These are phyloP conservation scores for Saitozyma sp. DNA, from an alignment of 768 basidiomycete genomes.

Conservation along the genomic window DNA sequence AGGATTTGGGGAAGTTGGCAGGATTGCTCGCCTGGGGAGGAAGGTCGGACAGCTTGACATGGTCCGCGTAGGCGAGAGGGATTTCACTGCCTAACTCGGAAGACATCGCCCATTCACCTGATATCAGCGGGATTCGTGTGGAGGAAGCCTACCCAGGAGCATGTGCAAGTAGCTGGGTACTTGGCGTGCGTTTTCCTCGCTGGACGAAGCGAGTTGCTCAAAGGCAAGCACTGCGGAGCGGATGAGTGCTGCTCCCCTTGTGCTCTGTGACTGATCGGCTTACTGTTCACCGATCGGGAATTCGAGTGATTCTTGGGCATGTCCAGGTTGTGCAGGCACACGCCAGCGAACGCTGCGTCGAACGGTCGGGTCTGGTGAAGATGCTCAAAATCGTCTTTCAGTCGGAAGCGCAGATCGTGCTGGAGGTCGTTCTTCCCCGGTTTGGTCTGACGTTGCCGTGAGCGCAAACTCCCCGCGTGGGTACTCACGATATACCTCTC, in stretches of 20 bases:
- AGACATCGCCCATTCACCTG: neutral
- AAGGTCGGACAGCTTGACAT: neutral
- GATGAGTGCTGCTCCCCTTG: neutral
- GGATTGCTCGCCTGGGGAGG: neutral
- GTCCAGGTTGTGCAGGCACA: neutral
- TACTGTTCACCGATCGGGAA: neutral
- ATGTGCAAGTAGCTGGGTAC: neutral
- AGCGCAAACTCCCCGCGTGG: neutral
- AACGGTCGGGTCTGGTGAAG: neutral
- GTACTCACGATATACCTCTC: neutral
- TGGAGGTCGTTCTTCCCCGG: neutral
- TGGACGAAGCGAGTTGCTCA: neutral
- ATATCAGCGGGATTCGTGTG: neutral
- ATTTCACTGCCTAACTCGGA: neutral
- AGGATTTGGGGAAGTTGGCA: neutral
- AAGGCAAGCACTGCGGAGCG: neutral
- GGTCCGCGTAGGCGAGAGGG: neutral
- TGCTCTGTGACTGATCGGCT: neutral
- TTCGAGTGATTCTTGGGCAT: neutral
- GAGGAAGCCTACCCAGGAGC: neutral
- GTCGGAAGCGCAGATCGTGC: neutral
- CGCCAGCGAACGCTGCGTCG: neutral
- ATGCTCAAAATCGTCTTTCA: neutral
- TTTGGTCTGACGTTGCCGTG: neutral
- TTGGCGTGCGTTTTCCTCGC: neutral